Conservation (phyloP, 352 stramenopile species). For the Pythium apleroticum region DNA sequence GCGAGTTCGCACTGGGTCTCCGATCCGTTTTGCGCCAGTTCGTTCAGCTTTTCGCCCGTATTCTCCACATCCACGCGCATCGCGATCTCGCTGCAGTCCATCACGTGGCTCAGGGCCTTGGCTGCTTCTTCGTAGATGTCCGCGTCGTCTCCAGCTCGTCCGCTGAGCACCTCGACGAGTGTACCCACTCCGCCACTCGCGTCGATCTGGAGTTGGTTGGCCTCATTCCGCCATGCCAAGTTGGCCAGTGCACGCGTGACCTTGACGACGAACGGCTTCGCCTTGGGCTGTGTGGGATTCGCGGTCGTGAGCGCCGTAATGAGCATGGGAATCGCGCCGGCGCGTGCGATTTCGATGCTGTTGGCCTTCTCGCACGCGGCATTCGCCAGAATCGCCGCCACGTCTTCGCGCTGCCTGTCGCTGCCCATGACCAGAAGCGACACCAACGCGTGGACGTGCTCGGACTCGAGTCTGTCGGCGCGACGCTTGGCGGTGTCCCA, state of each 20-base stretch:
- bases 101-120: conserved; percentile 18
- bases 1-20: conserved; percentile 12
- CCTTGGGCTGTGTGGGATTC: background rate
- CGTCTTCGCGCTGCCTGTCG: conserved; percentile 25
- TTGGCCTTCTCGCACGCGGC: conserved; percentile 19
- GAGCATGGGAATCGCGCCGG: conserved; percentile 19
- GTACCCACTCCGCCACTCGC: conserved; percentile 15
- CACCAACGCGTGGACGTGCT: conserved; percentile 17
- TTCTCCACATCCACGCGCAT: background rate
- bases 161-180: conserved; percentile 19
- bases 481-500: conserved; percentile 26
- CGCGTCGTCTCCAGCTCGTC: background rate
- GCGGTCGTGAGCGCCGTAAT: background rate
- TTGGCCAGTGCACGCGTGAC: conserved; percentile 18
- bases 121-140: conserved; percentile 23
- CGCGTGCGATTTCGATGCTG: conserved; percentile 16
- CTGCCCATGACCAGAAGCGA: conserved; percentile 20
- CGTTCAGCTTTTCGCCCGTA: background rate
- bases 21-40: background rate
- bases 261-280: conserved; percentile 15
- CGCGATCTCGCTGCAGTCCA: conserved; percentile 14
- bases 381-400: conserved; percentile 25
- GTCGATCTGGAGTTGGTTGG: conserved; percentile 24
- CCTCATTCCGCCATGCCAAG: conserved; percentile 21
- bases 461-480: conserved; percentile 13